Evolutionary conservation across 257 asterid genomes (phyloP), one percentile per base, ranked within the genome.

Genomic region (Linaria vulgaris): DNA sequence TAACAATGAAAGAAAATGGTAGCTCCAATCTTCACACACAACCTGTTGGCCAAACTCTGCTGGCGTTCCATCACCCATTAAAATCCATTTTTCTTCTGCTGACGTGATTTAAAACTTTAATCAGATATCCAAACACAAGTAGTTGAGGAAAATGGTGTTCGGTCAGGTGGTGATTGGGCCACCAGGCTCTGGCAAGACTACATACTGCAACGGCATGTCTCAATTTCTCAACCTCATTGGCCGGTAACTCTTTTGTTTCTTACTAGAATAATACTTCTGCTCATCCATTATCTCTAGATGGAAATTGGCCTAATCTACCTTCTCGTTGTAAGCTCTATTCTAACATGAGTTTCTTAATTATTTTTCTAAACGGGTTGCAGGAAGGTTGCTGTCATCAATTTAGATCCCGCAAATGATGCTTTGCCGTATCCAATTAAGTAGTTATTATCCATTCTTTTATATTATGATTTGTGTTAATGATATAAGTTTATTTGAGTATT

Each of bases 151-250:
- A 48, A 94, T 90, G 99, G 99, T 86, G 47, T 94, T 87, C 60
- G 97, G 99, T 55, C 99, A 94, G 83, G 80, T 94, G 63, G 99
- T 94, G 51, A 90, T 94, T 11, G 99, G 99, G 1, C 99, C 97
- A 5, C 97, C 99, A 54, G 99, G 97, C 76, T 94, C 97, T 15
- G 99, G 99, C 72, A 87, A 90, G 83, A 94, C 96, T 23, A 94
- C 99, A 66, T 90, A 85, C 78, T 87, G 97, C 90, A 87, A 94
- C 52, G 99, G 97, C 80, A 85, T 94, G 96, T 94, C 99, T 70
- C 99, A 94, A 53, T 94, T 94, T 66, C 99, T 94, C 53, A 78
- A 67, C 56, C 97, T 94, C 70, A 76, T 90, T 21, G 96, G 99
- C 75, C 74, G 99, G 99, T 87, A 81, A 5, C 4, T 19, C 50